These are phyloP conservation scores for Dendrothele bispora DNA, from an alignment of 768 basidiomycete genomes.

Conservation along the genomic window DNA sequence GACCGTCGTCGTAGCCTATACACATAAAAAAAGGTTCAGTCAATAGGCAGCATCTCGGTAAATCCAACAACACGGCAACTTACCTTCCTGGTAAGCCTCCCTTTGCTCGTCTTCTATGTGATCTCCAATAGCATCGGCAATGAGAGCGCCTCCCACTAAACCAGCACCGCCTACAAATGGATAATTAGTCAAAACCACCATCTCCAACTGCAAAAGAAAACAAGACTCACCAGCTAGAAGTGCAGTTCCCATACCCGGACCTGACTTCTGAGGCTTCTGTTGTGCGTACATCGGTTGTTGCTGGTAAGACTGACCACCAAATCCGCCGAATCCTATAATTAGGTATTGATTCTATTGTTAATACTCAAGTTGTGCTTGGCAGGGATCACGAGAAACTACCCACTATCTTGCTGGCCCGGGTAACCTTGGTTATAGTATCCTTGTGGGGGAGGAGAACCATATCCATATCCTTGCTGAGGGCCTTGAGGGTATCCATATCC, in stretches of 20 bases:
- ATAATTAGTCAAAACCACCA: too few species aligned
- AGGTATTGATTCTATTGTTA: not conserved
- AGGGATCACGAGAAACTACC: conserved; percentile 11
- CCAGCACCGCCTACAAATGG: conserved; percentile 50
- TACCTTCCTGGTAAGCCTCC: conserved; percentile 9
- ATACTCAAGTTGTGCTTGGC: not conserved
- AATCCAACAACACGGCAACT: not conserved
- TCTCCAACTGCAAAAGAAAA: conserved; percentile 4
- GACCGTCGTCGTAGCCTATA: conserved; percentile 4
- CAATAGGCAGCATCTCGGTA: not conserved
- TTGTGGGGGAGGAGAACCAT: conserved; percentile 20
- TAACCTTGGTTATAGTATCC: conserved; percentile 20
- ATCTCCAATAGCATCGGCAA: conserved; percentile 51
- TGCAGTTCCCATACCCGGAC: conserved; percentile 50
- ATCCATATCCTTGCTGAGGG: conserved; percentile 23
- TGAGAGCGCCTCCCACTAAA: conserved; percentile 60
- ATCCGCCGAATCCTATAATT: conserved; percentile 29
- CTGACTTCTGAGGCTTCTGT: conserved; percentile 42
- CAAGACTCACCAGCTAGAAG: conserved; percentile 41
- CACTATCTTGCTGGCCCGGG: conserved; percentile 19
- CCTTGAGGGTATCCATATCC: conserved; percentile 22
- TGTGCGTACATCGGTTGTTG: conserved; percentile 37
- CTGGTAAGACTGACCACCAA: conserved; percentile 29
- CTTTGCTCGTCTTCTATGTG: conserved; percentile 5
- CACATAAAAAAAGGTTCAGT: not conserved